phyloP scores from a whole-genome alignment of 352 stramenopile species.

The Globisporangium heterothallicum region DNA sequence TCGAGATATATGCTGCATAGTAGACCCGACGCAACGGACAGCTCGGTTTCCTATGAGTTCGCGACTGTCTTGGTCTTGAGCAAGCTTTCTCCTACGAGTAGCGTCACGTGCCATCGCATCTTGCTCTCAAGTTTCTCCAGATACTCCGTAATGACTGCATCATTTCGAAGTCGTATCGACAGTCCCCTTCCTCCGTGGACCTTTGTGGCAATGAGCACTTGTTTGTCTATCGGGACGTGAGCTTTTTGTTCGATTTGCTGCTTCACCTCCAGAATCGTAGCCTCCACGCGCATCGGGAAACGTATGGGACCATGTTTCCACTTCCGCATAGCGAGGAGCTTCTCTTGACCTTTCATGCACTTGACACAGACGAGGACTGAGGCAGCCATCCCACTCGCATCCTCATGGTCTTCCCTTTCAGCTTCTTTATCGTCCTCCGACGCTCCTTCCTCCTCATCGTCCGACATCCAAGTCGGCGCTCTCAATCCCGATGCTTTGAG shows the following conservation, averaged over 20 bases:
- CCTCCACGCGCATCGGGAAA: slow-evolving; percentile 3
- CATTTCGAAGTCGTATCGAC: slow-evolving; percentile 8
- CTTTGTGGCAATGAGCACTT: slow-evolving; percentile 14
- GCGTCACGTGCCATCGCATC: slow-evolving; percentile 19
- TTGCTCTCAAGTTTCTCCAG: slow-evolving; percentile 7
- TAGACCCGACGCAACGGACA: too few species aligned
- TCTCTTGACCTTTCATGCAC: slow-evolving; percentile 11
- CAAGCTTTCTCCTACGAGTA: slow-evolving; percentile 31
- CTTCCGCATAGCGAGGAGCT: neutral
- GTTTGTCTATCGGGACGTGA: slow-evolving; percentile 5
- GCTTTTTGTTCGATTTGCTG: slow-evolving; percentile 13
- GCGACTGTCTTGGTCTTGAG: neutral
- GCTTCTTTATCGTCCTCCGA: neutral
- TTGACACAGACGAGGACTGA: slow-evolving; percentile 14
- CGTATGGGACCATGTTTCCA: slow-evolving; percentile 4
- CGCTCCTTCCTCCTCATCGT: slow-evolving; percentile 3
- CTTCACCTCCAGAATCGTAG: slow-evolving; percentile 7
- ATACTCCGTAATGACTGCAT: slow-evolving; percentile 4
- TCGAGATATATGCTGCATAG: too few species aligned
- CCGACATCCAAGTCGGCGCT: neutral
- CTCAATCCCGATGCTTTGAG: neutral
- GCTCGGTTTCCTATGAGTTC: too few species aligned
- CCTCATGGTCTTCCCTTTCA: neutral
- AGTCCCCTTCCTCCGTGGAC: neutral
- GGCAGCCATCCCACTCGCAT: neutral